Base-by-base conservation (phyloP, 2,329 filamentous ascomycete species). In the Neoascochyta sp. region DNA sequence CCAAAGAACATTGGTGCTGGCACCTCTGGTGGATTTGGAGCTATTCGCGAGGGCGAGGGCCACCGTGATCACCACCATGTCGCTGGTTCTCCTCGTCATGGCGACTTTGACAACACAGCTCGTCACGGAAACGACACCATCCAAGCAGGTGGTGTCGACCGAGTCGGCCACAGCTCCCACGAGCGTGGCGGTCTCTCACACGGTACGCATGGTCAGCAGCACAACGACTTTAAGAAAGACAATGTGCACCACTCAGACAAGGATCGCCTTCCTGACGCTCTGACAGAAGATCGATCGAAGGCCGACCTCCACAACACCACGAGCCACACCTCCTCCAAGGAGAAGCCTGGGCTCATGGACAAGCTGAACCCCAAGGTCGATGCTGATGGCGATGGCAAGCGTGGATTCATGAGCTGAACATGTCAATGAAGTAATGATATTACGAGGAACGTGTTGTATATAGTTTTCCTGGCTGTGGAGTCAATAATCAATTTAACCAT, bases 321-420 rank as follows among this genome's bases (percentile, higher is more conserved):
- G n/a, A n/a, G n/a, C n/a, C 33, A 36, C 12, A 36, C 27, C 9
- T 26, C 26, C 9, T 13, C 36, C 22, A 20, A 26, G 12, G 32
- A 39, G 11, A 75, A 75, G 60, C 65, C 73, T 2, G 60, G 63
- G 10, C 39, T 79, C 37, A 52, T 73, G 57, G 66, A 76, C 34
- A 72, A 69, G 50, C 36, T 78, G 20, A 78, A 79, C 58, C 74
- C 75, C 2, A 39, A 48, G 34, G 41, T 62, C 22, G 74, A 78
- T 46, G 40, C 73, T 16, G 64, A 76, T 41, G 62, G 69, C 21
- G 74, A 79, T 55, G 75, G 75, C 35, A 74, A 76, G 65, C 57
- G 61, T 16, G 74, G 74, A 3, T 75, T 77, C 41, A 71, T 75
- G 68, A 57, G 68, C 29, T 75, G 68, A n/a, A n/a, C 45, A 44